Conservation (phyloP, 1,284 basidiomycete species). For the Laetiporus sulphureus region DNA sequence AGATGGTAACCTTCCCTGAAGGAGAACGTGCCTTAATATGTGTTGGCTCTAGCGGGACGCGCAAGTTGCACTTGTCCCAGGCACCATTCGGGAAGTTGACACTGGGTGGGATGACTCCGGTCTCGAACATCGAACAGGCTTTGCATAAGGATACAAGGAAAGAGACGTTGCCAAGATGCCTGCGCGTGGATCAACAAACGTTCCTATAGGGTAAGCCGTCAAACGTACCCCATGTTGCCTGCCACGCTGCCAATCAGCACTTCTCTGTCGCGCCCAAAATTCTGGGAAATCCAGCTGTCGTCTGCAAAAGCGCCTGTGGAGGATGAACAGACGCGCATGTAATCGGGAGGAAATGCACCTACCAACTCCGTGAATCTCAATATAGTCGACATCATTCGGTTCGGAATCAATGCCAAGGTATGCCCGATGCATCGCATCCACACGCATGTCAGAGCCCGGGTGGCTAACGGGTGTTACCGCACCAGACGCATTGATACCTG, state of each 20-base stretch:
- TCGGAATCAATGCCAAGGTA: background rate
- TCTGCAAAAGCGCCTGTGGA: too few relatives aligned
- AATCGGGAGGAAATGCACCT: background rate
- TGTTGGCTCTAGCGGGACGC: conserved; percentile 17
- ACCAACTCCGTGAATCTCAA: background rate
- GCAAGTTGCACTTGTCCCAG: conserved; percentile 29
- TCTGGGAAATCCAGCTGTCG: background rate
- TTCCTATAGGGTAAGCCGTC: background rate
- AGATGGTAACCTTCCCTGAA: conserved; percentile 19
- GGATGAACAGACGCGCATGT: too few relatives aligned
- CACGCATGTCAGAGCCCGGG: background rate
- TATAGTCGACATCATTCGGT: background rate
- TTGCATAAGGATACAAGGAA: conserved; percentile 39
- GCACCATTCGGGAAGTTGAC: conserved; percentile 30
- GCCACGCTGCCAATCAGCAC: background rate
- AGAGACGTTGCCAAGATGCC: conserved; percentile 34
- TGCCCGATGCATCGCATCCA: background rate
- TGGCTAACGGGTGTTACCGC: background rate
- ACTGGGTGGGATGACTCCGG: conserved; percentile 32
- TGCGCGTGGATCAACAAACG: conserved; percentile 8
- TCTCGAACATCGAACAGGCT: conserved; percentile 32
- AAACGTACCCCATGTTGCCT: conserved; percentile 36
- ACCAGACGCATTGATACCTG: background rate
- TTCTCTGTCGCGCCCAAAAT: background rate
- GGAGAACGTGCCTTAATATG: conserved; percentile 13